Conservation (phyloP, 345 rosid genomes). For the Kandelia obovata region DNA sequence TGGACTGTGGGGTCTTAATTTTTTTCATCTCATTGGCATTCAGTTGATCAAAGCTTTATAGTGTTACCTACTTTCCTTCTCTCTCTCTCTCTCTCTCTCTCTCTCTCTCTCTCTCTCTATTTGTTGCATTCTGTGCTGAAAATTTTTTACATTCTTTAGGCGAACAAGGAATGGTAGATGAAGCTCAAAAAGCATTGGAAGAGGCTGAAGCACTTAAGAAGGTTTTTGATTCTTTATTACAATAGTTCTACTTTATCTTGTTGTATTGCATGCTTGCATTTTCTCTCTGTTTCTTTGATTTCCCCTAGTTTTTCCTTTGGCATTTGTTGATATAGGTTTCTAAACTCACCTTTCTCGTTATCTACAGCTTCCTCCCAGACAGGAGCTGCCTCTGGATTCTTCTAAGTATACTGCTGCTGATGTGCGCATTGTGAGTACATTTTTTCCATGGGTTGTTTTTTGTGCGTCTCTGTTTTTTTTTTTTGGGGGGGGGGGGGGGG, state of each 20-base stretch:
- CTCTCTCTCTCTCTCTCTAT: not conserved
- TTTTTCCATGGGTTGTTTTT: not conserved
- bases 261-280: not conserved
- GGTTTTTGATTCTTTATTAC: constrained; percentile 39
- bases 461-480: not conserved
- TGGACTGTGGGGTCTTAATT: too few relatives aligned
- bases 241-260: not conserved
- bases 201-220: constrained; percentile 99
- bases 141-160: constrained; percentile 40
- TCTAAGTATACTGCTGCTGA: constrained; percentile 90
- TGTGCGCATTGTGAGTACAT: constrained; percentile 86
- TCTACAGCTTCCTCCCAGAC: constrained; percentile 68
- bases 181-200: constrained; percentile 96
- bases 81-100: not conserved
- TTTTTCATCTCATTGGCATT: too few relatives aligned
- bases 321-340: too few relatives aligned
- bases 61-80: not conserved
- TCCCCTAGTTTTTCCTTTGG: not conserved
- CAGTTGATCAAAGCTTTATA: too few relatives aligned
- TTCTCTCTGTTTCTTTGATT: not conserved
- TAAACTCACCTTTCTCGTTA: not conserved
- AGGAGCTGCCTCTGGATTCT: constrained; percentile 69
- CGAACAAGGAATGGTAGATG: constrained; percentile 99
- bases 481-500: not conserved
- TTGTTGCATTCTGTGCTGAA: not conserved